Percentiles rank a stretch among this genome's conserved stretches.
These are phyloP conservation scores for Solanum piurae DNA, from an alignment of 257 asterid genomes.

Conservation along the genomic window DNA sequence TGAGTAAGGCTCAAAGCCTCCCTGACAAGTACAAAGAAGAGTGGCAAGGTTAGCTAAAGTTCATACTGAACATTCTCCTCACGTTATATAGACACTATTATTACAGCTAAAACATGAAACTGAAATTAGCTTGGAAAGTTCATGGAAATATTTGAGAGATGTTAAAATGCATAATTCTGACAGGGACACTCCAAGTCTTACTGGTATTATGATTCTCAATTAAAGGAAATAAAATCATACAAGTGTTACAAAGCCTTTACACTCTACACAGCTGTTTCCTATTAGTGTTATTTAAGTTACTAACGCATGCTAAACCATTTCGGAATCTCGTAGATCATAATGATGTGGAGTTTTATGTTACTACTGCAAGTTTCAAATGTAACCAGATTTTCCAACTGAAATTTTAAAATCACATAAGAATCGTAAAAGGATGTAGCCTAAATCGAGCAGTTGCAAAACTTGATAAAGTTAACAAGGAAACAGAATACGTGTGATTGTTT, in stretches of 20 bases:
- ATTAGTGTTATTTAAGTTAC: neutral
- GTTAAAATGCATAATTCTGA: neutral
- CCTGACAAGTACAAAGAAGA: slow-evolving; percentile 28
- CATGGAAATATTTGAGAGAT: neutral
- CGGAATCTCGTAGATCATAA: neutral
- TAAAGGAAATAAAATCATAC: neutral
- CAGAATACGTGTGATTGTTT: neutral
- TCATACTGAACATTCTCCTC: neutral
- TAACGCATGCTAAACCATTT: neutral
- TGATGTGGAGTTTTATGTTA: neutral
- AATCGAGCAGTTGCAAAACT: neutral
- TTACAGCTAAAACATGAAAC: neutral
- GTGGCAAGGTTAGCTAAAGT: neutral
- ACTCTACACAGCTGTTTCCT: neutral
- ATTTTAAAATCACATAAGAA: neutral
- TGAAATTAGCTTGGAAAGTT: neutral
- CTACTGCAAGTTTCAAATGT: neutral
- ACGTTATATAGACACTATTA: neutral
- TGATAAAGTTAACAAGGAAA: neutral
- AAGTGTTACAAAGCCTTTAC: neutral
- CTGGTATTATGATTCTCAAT: neutral
- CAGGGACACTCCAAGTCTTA: neutral
- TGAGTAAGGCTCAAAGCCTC: slow-evolving; percentile 67
- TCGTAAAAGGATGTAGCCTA: neutral
- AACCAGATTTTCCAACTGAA: neutral